A percentile compares a stretch with the other conserved stretches of the same genome.
These are phyloP conservation scores for Aureobasidium sp. DNA, from an alignment of 2,329 filamentous ascomycete genomes.

Conservation along the genomic window DNA sequence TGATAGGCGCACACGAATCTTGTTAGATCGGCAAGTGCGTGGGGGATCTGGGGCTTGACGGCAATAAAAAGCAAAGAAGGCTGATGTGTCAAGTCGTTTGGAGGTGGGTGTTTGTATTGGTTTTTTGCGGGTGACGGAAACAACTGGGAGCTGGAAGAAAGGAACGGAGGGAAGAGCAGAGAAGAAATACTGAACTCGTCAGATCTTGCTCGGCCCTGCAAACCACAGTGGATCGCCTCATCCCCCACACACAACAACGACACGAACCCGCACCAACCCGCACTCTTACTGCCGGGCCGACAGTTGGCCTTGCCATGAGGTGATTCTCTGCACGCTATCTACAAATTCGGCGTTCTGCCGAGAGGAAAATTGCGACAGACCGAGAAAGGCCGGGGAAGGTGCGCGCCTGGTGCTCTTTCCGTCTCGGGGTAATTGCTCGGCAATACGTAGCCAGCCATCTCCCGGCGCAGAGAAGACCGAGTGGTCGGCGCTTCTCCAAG, in stretches of 20 bases:
- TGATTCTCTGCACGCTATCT: background rate
- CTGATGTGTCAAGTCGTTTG: background rate
- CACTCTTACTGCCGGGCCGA: conserved; percentile 7
- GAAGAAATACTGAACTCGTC: background rate
- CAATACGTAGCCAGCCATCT: background rate
- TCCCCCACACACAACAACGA: conserved; percentile 7
- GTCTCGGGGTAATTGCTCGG: conserved; percentile 8
- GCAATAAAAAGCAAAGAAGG: conserved; percentile 7
- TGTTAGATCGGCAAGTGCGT: background rate
- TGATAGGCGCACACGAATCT: conserved; percentile 7
- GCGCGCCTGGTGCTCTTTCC: background rate
- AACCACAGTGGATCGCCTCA: conserved; percentile 5
- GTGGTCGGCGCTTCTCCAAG: background rate
- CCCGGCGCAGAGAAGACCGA: conserved; percentile 12
- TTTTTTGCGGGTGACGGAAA: background rate
- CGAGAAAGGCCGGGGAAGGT: conserved; percentile 12
- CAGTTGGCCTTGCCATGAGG: conserved; percentile 1
- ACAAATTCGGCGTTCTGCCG: background rate
- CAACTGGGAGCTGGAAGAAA: background rate
- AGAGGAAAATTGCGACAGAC: background rate
- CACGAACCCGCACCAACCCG: background rate
- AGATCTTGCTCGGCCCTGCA: conserved; percentile 7
- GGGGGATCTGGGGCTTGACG: conserved; percentile 13
- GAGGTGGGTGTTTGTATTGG: background rate
- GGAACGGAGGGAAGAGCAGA: background rate